Base-by-base conservation (phyloP, 2,329 filamentous ascomycete genomes). In the Acrodontium crateriforme region DNA sequence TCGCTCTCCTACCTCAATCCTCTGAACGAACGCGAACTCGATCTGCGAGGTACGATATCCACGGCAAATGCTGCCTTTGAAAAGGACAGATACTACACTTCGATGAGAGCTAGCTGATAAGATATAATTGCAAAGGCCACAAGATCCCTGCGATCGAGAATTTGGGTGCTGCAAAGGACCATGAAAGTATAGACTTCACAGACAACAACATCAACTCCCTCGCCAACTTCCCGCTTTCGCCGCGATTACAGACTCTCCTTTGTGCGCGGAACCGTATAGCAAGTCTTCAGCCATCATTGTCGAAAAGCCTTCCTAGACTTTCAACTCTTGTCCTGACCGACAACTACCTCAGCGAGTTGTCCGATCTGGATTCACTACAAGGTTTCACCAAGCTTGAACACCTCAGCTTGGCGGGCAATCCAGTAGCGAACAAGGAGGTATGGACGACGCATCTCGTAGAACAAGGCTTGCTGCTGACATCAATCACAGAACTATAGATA, bases 1-100 rank as follows among this genome's bases (percentile, higher is more conserved):
- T 93, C 89, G 54, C 78, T 93, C 45, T 94, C 87, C 57, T 98
- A 94, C 69, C 79, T 95, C 62, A 98, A 95, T 63, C 85, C 87
- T 56, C 72, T 98, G 59, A 92, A 89, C 65, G 89, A 98, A 71
- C 83, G 89, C 60, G 89, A 98, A 72, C 74, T 98, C 58, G 85
- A 95, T 68, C 82, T 98, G 50, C 77, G 89, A 93, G 89, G 89
- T 95, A 80, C 74, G 84, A 34, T 73, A 39, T 37, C 46, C 40
- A 40, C 32, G 38, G 39, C 39, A 37, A 33, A 30, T 24, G 34
- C 41, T 50, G 46, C 14, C 70, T 61, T 63, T 73, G 79, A 79
- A 83, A 92, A 83, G 83, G 75, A 69, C 81, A 87, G 84, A 89
- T 92, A 74, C 83, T 93, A 81, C 81, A 84, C 74, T 74, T 63